Percentiles rank a stretch among this genome's conserved stretches.
phyloP scores from a whole-genome alignment of 2,329 filamentous ascomycete species.

The Balansia obtecta region DNA sequence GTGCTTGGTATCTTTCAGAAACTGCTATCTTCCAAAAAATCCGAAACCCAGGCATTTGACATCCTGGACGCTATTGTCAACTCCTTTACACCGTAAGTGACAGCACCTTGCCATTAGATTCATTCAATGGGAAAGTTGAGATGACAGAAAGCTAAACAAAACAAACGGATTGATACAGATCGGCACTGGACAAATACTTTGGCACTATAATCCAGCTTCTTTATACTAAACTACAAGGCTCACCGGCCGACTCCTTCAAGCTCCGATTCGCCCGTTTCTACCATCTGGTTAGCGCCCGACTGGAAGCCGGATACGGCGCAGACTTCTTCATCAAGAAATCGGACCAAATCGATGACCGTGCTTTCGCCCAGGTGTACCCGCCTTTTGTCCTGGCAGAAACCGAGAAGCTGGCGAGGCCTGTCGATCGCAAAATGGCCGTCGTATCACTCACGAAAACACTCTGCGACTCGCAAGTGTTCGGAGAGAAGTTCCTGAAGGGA shows the following conservation, averaged over 20 bases:
- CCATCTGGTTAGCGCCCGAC: conserved; percentile 71
- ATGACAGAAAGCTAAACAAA: background rate
- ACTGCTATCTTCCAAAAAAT: conserved; percentile 67
- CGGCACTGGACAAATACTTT: conserved; percentile 63
- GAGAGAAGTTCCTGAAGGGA: conserved; percentile 69
- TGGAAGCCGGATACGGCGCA: conserved; percentile 72
- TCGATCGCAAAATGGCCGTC: conserved; percentile 88
- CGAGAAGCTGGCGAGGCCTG: conserved; percentile 72
- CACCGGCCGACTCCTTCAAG: conserved; percentile 64
- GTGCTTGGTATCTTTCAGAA: conserved; percentile 95
- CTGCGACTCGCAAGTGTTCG: conserved; percentile 74
- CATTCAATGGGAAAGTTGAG: too few species aligned
- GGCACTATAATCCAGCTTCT: conserved; percentile 68
- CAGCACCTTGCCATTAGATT: background rate
- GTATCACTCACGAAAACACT: conserved; percentile 89
- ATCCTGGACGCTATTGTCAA: conserved; percentile 70
- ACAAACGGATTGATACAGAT: conserved; percentile 25
- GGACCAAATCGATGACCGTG: conserved; percentile 66
- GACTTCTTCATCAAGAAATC: conserved; percentile 84
- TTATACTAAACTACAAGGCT: conserved; percentile 62
- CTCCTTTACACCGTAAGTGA: conserved; percentile 56
- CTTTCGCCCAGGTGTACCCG: conserved; percentile 79
- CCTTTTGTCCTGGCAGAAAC: conserved; percentile 80
- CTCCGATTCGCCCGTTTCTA: conserved; percentile 88
- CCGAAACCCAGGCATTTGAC: conserved; percentile 80